phyloP scores from a whole-genome alignment of 2,329 filamentous ascomycete genomes.

The Trichoderma cornu-damae region DNA sequence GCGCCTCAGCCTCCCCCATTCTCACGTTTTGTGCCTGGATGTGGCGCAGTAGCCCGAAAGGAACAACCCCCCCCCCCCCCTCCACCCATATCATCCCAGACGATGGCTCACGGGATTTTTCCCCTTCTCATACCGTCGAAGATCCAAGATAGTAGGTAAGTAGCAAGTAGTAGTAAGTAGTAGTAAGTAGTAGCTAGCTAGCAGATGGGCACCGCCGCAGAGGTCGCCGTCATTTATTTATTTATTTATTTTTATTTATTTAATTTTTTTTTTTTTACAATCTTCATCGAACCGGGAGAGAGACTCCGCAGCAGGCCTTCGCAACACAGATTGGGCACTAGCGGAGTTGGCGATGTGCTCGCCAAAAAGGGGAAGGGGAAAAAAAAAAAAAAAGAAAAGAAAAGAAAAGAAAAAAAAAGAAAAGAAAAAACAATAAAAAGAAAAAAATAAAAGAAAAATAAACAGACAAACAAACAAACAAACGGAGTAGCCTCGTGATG shows the following conservation, averaged over 20 bases:
- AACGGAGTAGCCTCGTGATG: background rate
- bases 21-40: conserved; percentile 12
- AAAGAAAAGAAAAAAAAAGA: background rate
- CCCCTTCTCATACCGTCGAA: no score
- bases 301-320: no score
- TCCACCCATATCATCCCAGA: background rate
- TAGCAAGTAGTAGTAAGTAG: background rate
- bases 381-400: background rate
- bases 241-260: no score
- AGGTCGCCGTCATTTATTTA: no score
- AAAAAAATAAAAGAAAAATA: background rate
- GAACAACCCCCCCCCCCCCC: no score
- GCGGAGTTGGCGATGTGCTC: background rate
- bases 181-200: no score
- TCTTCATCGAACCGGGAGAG: no score
- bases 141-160: no score
- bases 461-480: no score
- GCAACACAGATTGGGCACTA: background rate
- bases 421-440: background rate
- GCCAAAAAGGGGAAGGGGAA: background rate
- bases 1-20: conserved; percentile 18
- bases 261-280: no score
- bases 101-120: no score
- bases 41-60: conserved; percentile 18
- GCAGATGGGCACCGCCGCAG: no score